Conservation (phyloP, 192 early-diverging fungal genomes). For the Mortierella claussenii region DNA sequence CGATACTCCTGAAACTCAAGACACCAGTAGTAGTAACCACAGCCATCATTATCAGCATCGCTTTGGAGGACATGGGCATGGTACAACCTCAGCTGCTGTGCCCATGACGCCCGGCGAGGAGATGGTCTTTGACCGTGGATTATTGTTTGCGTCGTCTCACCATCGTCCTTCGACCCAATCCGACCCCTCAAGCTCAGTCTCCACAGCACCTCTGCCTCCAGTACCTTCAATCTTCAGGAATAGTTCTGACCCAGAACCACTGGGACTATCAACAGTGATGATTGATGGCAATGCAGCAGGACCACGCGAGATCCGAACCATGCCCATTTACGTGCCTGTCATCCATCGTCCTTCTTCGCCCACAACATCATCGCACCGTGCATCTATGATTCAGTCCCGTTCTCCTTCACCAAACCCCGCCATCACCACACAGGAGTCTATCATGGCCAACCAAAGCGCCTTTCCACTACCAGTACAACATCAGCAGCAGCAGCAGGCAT, state of each 20-base stretch:
- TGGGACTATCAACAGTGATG: background rate
- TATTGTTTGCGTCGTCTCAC: conserved; percentile 5
- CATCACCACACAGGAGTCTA: background rate
- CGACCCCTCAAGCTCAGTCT: background rate
- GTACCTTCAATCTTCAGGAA: conserved; percentile 1
- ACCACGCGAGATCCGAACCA: conserved; percentile 14
- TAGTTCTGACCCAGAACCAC: conserved; percentile 2
- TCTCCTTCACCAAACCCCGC: conserved; percentile 19
- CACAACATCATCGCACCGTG: background rate
- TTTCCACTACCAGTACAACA: too few species aligned
- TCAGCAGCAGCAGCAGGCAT: background rate
- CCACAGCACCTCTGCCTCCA: conserved; percentile 17
- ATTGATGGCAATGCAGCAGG: background rate
- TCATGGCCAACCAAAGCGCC: background rate
- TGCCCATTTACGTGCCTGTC: conserved; percentile 18
- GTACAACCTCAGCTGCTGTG: background rate
- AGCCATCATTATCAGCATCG: background rate
- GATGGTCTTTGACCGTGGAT: conserved; percentile 27
- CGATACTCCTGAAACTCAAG: conserved; percentile 1
- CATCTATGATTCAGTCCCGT: background rate
- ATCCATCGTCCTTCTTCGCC: conserved; percentile 18
- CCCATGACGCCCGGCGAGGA: conserved; percentile 25
- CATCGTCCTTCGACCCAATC: conserved; percentile 8
- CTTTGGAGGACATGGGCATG: background rate
- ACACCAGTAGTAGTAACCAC: too few species aligned